A percentile compares a stretch with the other conserved stretches of the same genome.
Conservation (phyloP, 1,139 yeast species). For the Taiozyma sp. region DNA sequence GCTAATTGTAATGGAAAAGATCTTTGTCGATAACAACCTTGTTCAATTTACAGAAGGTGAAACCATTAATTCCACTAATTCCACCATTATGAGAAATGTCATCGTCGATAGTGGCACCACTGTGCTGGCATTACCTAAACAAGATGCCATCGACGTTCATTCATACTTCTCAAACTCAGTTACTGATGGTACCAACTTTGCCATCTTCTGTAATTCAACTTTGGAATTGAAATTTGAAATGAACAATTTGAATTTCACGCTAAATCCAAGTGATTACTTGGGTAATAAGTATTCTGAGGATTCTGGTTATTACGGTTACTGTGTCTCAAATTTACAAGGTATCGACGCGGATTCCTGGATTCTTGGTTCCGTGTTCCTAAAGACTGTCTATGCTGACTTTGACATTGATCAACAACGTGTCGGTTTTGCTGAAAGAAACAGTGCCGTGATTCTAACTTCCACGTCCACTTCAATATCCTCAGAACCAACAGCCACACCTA, state of each 20-base stretch:
- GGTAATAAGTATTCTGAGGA: slow-evolving; percentile 39
- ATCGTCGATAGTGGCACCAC: slow-evolving; percentile 68
- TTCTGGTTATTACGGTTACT: slow-evolving; percentile 39
- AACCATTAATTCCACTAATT: slow-evolving; percentile 13
- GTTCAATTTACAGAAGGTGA: slow-evolving; percentile 28
- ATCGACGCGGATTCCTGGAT: slow-evolving; percentile 36
- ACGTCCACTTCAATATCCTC: slow-evolving; percentile 7
- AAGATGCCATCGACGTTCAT: slow-evolving; percentile 50
- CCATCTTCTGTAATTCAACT: slow-evolving; percentile 50
- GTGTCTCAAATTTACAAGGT: slow-evolving; percentile 67
- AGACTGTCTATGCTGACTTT: slow-evolving; percentile 52
- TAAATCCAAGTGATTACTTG: slow-evolving; percentile 41
- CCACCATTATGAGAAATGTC: slow-evolving; percentile 34
- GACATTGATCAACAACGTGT: slow-evolving; percentile 44
- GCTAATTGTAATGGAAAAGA: slow-evolving; percentile 41
- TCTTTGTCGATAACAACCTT: slow-evolving; percentile 30
- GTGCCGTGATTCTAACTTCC: slow-evolving; percentile 20
- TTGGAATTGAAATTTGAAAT: slow-evolving; percentile 34
- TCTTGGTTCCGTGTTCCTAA: slow-evolving; percentile 57
- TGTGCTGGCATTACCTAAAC: slow-evolving; percentile 49
- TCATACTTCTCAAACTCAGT: slow-evolving; percentile 42
- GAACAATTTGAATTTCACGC: slow-evolving; percentile 38
- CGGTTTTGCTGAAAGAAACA: slow-evolving; percentile 43
- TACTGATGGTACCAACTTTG: slow-evolving; percentile 55
- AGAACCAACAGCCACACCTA: slow-evolving; percentile 4